Percentiles rank a stretch among this genome's conserved stretches.
Evolutionary conservation across 163 green algal species (phyloP).

Genomic region (Volvox carteri): DNA sequence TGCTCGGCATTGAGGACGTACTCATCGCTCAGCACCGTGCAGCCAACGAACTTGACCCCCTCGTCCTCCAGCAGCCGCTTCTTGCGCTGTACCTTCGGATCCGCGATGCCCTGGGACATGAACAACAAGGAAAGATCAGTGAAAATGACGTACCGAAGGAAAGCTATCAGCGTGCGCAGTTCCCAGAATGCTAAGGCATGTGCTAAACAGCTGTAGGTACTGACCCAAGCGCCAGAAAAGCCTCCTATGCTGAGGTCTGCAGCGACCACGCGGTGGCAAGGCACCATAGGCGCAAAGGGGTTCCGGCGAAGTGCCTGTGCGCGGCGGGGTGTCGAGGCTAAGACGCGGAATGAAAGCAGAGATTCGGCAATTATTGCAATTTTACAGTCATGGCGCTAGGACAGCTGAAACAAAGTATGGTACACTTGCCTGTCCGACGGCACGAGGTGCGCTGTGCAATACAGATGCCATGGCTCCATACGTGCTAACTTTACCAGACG

Average conservation of each 20-base stretch:
- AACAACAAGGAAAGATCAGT: no score
- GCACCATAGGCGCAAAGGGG: constrained; percentile 83
- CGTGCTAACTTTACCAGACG: constrained; percentile 80
- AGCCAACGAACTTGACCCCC: constrained; percentile 74
- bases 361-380: no score
- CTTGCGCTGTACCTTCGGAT: constrained; percentile 73
- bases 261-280: constrained; percentile 88
- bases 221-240: constrained; percentile 81
- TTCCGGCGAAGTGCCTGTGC: constrained; percentile 83
- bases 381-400: no score
- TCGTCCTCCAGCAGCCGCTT: constrained; percentile 75
- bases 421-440: constrained; percentile 77
- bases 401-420: no score
- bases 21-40: constrained; percentile 42
- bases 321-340: no score
- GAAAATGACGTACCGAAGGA: no score
- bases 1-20: constrained; percentile 8
- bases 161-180: no score
- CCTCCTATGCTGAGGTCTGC: constrained; percentile 77
- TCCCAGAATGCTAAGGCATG: no score
- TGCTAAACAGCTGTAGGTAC: no score
- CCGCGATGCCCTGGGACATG: constrained; percentile 69
- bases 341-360: no score
- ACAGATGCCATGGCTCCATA: constrained; percentile 80
- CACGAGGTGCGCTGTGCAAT: constrained; percentile 71